Evolutionary conservation across 2,329 filamentous ascomycete species (phyloP), one percentile per base, ranked within the genome.

Genomic region (Penicillium sp.): DNA sequence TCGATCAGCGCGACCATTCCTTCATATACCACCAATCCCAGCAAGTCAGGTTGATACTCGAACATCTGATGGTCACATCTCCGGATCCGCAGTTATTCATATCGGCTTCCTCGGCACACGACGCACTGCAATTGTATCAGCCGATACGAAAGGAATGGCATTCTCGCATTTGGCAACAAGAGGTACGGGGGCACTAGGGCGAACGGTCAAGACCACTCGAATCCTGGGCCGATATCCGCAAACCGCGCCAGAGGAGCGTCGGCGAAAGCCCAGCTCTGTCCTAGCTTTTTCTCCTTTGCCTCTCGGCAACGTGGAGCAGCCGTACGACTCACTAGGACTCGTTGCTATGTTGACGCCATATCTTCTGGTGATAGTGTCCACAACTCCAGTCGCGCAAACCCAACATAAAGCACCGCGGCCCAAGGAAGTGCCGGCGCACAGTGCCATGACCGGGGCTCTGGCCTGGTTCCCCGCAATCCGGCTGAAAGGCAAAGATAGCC

Each of bases 401-500:
- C 93, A 98, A 64, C 87, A 96, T 68, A 98, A 98, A 70, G 84
- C 89, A 16, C 82, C 89, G 2, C 79, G 93, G 22, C 91, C 93
- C 3, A 97, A 94, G 64, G 91, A 97, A 55, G 82, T 97, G 8
- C 83, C 83, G 23, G 87, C 88, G 1, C 91, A 98, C 64, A 88
- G 89, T 62, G 84, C 91, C 14, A 84, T 98, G 78, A 96, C 87
- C 40, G 94, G 91, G 2, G 95, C 91, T 59, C 71, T 98, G 40
- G 89, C 93, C 27, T 98, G 93, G 93, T 98, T 98, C 64, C 93
- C 93, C 2, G 89, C 90, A 1, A 93, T 98, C 37, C 93, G 87
- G 62, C 74, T 98, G 35, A 97, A 97, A 67, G 80, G 81, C 13
- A 79, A 82, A 8, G 84, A 89, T 51, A 74, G 80, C 1, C 76